Base-by-base conservation (phyloP, 768 basidiomycete genomes). In the Tricholoma hemisulphureum region DNA sequence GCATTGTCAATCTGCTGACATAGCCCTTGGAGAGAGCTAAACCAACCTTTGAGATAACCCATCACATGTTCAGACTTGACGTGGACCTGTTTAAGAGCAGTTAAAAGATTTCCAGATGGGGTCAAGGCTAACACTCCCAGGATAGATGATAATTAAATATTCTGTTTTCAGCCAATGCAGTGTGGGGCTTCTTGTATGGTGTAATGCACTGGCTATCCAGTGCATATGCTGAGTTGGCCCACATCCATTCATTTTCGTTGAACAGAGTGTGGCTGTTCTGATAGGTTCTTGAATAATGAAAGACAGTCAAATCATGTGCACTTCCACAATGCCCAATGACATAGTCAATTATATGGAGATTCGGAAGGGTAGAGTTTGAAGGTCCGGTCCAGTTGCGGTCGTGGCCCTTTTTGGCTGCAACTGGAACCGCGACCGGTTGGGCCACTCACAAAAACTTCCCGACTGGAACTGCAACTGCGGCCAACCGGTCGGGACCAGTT, bases 271-370 rank as follows among this genome's bases (percentile, higher is more conserved):
- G 53, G 55, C 70, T 62, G 5, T 73, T 55, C 14, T 54, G 26
- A 26, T 51, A 61, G 10, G 67, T 48, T 1, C 59, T 32, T 0
- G 74, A 70, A 26, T 63, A 45, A n/a, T 60, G 48, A 53, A 59
- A 76, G 3, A 66, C 73, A 13, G 72, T 70, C 0, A 75, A 48
- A 55, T 76, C 69, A 60, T 77, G 71, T 0, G 68, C 66, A 48
- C 70, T 72, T 20, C 71, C 69, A 18, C 63, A 62, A 59, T 62
- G 62, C 8, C 71, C 75, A 66, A 59, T 61, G 4, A 48, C 59
- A 58, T 58, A 74, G 58, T 76, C 71, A 32, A 77, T 68, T 43
- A 77, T 75, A n/a, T 31, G 29, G n/a, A n/a, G n/a, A n/a, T n/a
- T n/a, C n/a, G n/a, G n/a, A n/a, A n/a, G n/a, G n/a, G n/a, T n/a